Base-by-base conservation (phyloP, 768 basidiomycete genomes). In the Pleurotus ostreatus region DNA sequence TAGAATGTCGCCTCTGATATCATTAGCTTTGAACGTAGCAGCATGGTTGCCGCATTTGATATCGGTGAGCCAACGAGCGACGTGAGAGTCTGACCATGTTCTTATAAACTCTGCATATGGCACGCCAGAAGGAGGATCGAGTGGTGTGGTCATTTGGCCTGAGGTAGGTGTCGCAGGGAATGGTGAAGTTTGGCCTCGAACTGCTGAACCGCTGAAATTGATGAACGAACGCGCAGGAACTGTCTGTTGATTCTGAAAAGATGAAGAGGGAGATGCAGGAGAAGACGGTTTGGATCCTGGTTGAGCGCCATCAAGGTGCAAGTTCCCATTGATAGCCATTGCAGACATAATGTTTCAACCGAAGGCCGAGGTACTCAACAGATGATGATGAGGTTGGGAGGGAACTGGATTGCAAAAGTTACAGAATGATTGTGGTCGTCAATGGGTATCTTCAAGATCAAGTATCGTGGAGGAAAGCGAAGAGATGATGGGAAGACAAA, bases 1-100 rank as follows among this genome's bases (percentile, higher is more conserved):
- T 15, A 99, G 73, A 18, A 99, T 86, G 66, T 92, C 89, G 4
- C 96, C 94, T 49, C 92, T 75, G 63, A 99, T 96, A 66, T 99
- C 96, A 72, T 96, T 90, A 3, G 80, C 77, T 47, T 78, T 81
- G 74, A 99, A 99, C 0, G 79, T 75, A 6, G 76, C 70, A 8
- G 86, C 82, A 65, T 87, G 88, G 39, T 77, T 76, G 0, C 73
- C 79, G 63, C 93, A 94, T 64, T 84, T 89, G 63, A 89, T 85
- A 15, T 92, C 84, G 0, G 77, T 63, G 34, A 99, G 79, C 90
- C 95, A 99, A 46, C 76, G 75, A 1, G 85, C 79, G 55, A 92
- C 85, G 62, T 89, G 85, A 3, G 63, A 62, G 65, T 92, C 90
- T 0, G 78, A 68, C 90, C 90, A 92, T n/a, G 84, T 77, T 18